phyloP scores from a whole-genome alignment of 2,329 filamentous ascomycete species.

The Talaromyces sp. region DNA sequence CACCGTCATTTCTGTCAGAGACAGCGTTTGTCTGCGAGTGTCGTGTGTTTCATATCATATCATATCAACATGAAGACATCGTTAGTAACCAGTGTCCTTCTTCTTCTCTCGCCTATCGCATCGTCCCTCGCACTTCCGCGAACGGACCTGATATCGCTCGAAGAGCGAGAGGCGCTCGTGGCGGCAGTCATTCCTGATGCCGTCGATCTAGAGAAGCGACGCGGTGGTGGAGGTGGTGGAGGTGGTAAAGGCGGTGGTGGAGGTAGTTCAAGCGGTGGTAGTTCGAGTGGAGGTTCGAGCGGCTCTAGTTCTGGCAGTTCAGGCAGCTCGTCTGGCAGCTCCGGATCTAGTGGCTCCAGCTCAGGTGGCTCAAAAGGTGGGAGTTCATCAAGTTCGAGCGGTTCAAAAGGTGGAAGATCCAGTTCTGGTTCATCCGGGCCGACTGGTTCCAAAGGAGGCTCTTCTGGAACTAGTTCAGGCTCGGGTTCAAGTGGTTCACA shows the following conservation, averaged over 20 bases:
- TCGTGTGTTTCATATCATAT: neutral
- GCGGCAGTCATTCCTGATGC: constrained; percentile 19
- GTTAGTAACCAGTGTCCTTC: constrained; percentile 27
- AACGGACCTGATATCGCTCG: constrained; percentile 26
- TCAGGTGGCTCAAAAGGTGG: constrained; percentile 1
- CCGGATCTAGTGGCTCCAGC: constrained; percentile 9
- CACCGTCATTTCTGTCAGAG: neutral
- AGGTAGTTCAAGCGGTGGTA: constrained; percentile 23
- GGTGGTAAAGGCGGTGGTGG: constrained; percentile 29
- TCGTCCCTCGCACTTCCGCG: constrained; percentile 31
- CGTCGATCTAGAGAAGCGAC: constrained; percentile 47
- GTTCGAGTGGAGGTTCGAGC: constrained; percentile 23
- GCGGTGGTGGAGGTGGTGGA: constrained; percentile 47
- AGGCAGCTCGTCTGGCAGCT: constrained; percentile 17
- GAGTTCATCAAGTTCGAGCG: neutral
- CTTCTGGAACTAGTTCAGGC: constrained; percentile 16
- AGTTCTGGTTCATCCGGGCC: constrained; percentile 3
- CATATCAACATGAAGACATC: constrained; percentile 35
- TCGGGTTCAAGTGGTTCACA: neutral
- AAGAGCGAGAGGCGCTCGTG: constrained; percentile 20
- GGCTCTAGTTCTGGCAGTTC: constrained; percentile 23
- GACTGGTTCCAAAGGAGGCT: constrained; percentile 17
- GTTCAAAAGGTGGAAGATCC: neutral
- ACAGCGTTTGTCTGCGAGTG: neutral
- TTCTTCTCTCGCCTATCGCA: constrained; percentile 32